Percentiles rank a stretch among this genome's conserved stretches.
phyloP scores from a whole-genome alignment of 306 rosid species.

The Quercus wislizeni region DNA sequence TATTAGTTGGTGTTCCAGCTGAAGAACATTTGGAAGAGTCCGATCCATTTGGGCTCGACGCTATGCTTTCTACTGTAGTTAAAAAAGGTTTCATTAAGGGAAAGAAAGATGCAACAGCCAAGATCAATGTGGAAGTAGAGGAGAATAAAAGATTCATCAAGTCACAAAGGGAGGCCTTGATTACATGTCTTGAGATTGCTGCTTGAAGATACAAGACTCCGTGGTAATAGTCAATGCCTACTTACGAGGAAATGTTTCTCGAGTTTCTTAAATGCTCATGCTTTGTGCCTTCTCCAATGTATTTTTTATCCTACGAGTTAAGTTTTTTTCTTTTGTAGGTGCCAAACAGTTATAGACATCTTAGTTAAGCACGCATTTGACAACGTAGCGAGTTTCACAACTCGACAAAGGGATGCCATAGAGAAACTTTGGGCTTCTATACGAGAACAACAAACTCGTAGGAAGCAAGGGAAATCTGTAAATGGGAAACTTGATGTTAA shows the following conservation, averaged over 20 bases:
- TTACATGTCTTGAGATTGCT: slow-evolving; percentile 81
- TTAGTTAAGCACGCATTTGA: slow-evolving; percentile 83
- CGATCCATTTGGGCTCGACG: slow-evolving; percentile 95
- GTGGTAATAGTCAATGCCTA: slow-evolving; percentile 45
- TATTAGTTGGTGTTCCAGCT: slow-evolving; percentile 17
- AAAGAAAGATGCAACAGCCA: slow-evolving; percentile 49
- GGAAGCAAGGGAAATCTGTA: slow-evolving; percentile 90
- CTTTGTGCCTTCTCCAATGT: not conserved
- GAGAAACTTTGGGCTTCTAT: slow-evolving; percentile 85
- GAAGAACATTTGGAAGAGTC: slow-evolving; percentile 45
- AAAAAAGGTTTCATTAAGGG: slow-evolving; percentile 62
- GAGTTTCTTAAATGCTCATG: not conserved
- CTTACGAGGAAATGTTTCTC: not conserved
- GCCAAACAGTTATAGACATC: slow-evolving; percentile 95
- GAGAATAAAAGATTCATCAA: slow-evolving; percentile 69
- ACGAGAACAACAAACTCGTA: slow-evolving; percentile 65
- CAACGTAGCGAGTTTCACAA: slow-evolving; percentile 71
- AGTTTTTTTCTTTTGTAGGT: slow-evolving; percentile 49
- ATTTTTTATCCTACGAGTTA: not conserved
- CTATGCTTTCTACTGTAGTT: slow-evolving; percentile 53
- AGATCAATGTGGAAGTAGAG: slow-evolving; percentile 48
- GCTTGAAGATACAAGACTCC: slow-evolving; percentile 79
- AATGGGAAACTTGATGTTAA: slow-evolving; percentile 88
- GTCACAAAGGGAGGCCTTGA: slow-evolving; percentile 77
- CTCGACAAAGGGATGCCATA: slow-evolving; percentile 73